Conservation (phyloP, 2,329 filamentous ascomycete genomes). For the Tympanopsis confertula region DNA sequence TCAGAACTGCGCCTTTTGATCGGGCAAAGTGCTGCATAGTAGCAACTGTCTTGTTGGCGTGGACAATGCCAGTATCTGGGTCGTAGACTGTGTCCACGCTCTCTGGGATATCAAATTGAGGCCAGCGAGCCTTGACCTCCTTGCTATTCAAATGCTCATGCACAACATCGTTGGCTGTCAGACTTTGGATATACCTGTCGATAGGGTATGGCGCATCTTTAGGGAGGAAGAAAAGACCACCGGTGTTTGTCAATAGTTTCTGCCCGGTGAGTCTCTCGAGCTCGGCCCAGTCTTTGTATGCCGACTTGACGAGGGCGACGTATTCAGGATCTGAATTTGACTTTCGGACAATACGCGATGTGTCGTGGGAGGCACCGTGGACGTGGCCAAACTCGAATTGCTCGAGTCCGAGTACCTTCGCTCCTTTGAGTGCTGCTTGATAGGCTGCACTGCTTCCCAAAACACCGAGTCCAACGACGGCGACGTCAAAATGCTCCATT, state of each 20-base stretch:
- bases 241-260: conserved; percentile 12
- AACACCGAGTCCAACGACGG: conserved; percentile 13
- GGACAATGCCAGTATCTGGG: conserved; percentile 12
- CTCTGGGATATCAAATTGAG: conserved; percentile 11
- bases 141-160: conserved; percentile 11
- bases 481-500: conserved; percentile 13
- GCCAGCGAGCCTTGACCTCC: conserved; percentile 12
- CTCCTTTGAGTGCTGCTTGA: conserved; percentile 11
- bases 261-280: conserved; percentile 9
- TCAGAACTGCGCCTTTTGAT: conserved; percentile 10
- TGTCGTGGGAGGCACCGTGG: conserved; percentile 14
- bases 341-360: conserved; percentile 14
- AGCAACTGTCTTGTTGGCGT: conserved; percentile 12
- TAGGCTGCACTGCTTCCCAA: conserved; percentile 14
- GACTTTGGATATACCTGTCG: background rate
- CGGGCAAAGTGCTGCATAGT: conserved; percentile 11
- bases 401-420: conserved; percentile 13
- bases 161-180: conserved; percentile 1
- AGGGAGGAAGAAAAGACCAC: conserved; percentile 11
- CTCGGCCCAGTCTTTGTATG: conserved; percentile 12
- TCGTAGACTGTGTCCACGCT: conserved; percentile 11
- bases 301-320: conserved; percentile 13
- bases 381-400: conserved; percentile 16
- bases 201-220: conserved; percentile 5
- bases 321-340: conserved; percentile 12